Conservation (phyloP, 1,284 basidiomycete species). For the Peniophora sp. region DNA sequence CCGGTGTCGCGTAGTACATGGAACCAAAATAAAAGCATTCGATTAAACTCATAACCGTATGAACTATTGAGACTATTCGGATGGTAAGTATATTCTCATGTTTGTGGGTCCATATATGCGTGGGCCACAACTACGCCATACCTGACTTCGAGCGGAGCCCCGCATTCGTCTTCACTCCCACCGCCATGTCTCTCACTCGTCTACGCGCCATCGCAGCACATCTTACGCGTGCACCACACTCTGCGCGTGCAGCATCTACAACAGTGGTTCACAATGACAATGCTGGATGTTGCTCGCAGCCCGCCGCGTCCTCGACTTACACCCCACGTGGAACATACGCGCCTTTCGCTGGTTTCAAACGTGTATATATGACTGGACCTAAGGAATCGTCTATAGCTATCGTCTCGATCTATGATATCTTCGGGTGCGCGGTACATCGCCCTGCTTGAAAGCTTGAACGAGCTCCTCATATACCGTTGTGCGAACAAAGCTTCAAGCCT, state of each 20-base stretch:
- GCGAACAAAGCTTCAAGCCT: slow-evolving; percentile 34
- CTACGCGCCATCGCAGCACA: slow-evolving; percentile 34
- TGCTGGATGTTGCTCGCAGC: slow-evolving; percentile 52
- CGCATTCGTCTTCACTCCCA: neutral
- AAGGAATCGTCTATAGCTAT: slow-evolving; percentile 40
- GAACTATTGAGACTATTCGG: too few species aligned
- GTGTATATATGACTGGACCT: slow-evolving; percentile 47
- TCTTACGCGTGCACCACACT: slow-evolving; percentile 22
- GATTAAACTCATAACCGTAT: too few species aligned
- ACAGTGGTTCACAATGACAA: slow-evolving; percentile 47
- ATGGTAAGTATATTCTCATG: too few species aligned
- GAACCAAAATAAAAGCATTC: too few species aligned
- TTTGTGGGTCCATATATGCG: too few species aligned
- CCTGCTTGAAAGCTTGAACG: slow-evolving; percentile 6
- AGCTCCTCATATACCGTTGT: slow-evolving; percentile 4
- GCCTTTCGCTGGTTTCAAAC: slow-evolving; percentile 29
- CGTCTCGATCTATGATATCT: slow-evolving; percentile 58
- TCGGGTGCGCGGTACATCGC: slow-evolving; percentile 32
- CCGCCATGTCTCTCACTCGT: slow-evolving; percentile 29
- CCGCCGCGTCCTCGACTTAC: slow-evolving; percentile 45
- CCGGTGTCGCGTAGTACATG: too few species aligned
- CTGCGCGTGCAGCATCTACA: slow-evolving; percentile 21
- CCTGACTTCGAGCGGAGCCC: too few species aligned
- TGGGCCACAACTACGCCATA: too few species aligned
- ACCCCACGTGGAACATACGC: slow-evolving; percentile 41